A percentile compares a stretch with the other conserved stretches of the same genome.
Evolutionary conservation across 2,329 filamentous ascomycete species (phyloP).

Genomic region (Cordyceps javanica): DNA sequence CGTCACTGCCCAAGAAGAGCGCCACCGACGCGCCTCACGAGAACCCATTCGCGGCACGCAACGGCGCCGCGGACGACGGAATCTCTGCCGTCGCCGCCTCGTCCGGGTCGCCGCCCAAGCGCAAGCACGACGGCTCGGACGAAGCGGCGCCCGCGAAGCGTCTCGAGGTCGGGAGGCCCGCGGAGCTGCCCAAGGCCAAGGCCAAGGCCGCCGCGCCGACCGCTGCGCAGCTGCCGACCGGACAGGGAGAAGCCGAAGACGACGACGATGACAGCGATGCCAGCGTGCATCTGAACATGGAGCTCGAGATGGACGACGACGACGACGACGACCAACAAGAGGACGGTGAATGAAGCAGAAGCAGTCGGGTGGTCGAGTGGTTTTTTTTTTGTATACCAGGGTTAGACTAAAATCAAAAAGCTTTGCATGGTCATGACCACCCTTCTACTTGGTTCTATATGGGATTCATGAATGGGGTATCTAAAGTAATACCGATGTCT

Average conservation of each 20-base stretch:
- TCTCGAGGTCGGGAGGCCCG: constrained; percentile 31
- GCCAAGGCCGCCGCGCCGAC: constrained; percentile 12
- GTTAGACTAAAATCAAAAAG: not conserved
- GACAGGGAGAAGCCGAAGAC: constrained; percentile 19
- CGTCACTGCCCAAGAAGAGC: constrained; percentile 1
- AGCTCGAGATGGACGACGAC: constrained; percentile 47
- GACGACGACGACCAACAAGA: constrained; percentile 1
- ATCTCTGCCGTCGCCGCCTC: constrained; percentile 11
- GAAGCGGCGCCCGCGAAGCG: constrained; percentile 30
- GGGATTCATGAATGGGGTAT: not conserved
- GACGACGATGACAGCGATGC: constrained; percentile 44
- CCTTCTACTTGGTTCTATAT: too few relatives aligned
- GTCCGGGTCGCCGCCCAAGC: constrained; percentile 28
- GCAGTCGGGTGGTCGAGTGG: too few relatives aligned
- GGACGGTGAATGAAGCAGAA: too few relatives aligned
- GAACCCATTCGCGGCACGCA: constrained; percentile 31
- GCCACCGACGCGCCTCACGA: constrained; percentile 14
- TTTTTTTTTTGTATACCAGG: constrained; percentile 3
- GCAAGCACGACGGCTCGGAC: constrained; percentile 34
- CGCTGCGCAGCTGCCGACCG: constrained; percentile 18
- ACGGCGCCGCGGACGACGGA: constrained; percentile 16
- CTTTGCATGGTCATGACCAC: not conserved
- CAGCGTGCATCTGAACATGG: constrained; percentile 55
- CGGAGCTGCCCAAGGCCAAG: constrained; percentile 17
- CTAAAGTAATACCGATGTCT: too few relatives aligned